Evolutionary conservation across 2,329 filamentous ascomycete genomes (phyloP).

Genomic region (Aspergillus bombycis): DNA sequence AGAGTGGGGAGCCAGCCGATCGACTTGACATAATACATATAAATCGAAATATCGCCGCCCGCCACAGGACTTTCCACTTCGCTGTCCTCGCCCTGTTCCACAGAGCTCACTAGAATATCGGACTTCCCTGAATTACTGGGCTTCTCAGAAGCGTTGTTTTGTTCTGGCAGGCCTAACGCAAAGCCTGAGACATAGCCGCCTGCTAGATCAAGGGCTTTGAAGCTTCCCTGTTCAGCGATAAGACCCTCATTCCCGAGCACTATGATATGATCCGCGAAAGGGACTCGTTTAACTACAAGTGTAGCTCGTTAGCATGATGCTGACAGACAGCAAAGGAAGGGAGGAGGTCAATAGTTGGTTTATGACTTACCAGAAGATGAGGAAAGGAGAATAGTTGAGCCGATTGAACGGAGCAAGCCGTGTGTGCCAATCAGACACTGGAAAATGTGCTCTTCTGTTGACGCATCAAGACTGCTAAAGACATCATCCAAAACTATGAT

Average conservation of each 20-base stretch:
- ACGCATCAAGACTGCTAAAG: constrained; percentile 55
- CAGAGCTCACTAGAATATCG: constrained; percentile 6
- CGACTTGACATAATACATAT: constrained; percentile 43
- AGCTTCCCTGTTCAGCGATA: constrained; percentile 47
- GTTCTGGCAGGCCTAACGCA: constrained; percentile 36
- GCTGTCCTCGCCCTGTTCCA: constrained; percentile 20
- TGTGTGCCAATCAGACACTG: constrained; percentile 49
- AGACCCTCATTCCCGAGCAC: constrained; percentile 42
- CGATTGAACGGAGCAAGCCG: constrained; percentile 49
- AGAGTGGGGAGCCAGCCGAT: constrained; percentile 41
- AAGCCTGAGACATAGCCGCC: constrained; percentile 48
- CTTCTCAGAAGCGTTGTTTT: constrained; percentile 29
- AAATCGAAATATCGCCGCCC: constrained; percentile 48
- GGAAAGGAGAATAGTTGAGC: constrained; percentile 44
- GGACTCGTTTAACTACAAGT: constrained; percentile 40
- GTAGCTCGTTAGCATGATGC: background rate
- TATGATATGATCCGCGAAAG: constrained; percentile 48
- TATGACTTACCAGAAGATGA: constrained; percentile 38
- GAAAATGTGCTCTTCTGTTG: constrained; percentile 54
- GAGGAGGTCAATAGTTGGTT: background rate
- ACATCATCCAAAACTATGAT: constrained; percentile 56
- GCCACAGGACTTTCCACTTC: constrained; percentile 34
- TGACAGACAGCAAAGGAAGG: background rate
- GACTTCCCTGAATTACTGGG: constrained; percentile 15
- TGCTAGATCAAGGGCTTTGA: constrained; percentile 37